phyloP scores from a whole-genome alignment of 176 grass and related monocot genomes.

The Dendrocalamus sinicus region DNA sequence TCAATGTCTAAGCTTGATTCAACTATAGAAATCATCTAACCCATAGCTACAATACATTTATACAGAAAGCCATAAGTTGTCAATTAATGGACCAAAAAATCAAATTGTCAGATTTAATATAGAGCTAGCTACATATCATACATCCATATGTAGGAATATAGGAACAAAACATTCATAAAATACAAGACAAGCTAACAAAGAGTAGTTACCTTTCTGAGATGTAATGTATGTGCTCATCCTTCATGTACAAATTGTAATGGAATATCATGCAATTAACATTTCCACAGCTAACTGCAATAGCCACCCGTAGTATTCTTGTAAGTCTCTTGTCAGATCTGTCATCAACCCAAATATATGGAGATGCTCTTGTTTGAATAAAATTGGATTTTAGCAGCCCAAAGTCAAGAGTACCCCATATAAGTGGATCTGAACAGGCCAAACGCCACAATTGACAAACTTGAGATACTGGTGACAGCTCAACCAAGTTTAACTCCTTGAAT shows the following conservation, averaged over 20 bases:
- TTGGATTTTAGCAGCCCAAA: slow-evolving; percentile 81
- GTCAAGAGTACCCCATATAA: slow-evolving; percentile 93
- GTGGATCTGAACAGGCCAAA: slow-evolving; percentile 83
- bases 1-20: slow-evolving; percentile 10
- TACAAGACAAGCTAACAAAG: not conserved
- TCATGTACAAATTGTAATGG: slow-evolving; percentile 97
- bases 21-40: not conserved
- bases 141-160: slow-evolving; percentile 10
- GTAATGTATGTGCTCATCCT: slow-evolving; percentile 90
- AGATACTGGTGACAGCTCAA: slow-evolving; percentile 82
- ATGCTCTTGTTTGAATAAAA: slow-evolving; percentile 88
- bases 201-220: slow-evolving; percentile 86
- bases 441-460: slow-evolving; percentile 84
- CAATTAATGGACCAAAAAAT: slow-evolving; percentile 8
- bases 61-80: not conserved
- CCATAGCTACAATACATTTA: not conserved
- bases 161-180: slow-evolving; percentile 6
- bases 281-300: slow-evolving; percentile 75
- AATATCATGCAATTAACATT: slow-evolving; percentile 87
- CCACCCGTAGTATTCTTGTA: slow-evolving; percentile 70
- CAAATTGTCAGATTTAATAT: not conserved
- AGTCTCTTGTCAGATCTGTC: slow-evolving; percentile 86
- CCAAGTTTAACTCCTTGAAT: slow-evolving; percentile 92
- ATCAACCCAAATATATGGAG: slow-evolving; percentile 90
- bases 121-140: not conserved